Evolutionary conservation across 306 rosid genomes (phyloP), one percentile per base, ranked within the genome.

Genomic region (Trifolium dubium): DNA sequence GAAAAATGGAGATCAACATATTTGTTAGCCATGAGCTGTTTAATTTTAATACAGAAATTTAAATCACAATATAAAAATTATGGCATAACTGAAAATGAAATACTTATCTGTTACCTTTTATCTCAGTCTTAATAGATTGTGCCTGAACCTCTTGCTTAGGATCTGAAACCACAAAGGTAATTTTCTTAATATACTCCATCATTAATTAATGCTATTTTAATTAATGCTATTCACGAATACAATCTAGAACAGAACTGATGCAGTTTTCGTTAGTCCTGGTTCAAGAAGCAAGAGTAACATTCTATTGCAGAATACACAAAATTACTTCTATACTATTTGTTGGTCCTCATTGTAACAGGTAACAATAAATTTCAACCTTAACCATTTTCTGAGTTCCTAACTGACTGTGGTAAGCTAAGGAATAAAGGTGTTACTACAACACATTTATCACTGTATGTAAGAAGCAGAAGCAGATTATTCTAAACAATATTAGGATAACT

Each of bases 31-130:
- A 30, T 12, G n/a, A 31, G 47, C 65, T 29, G 69, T 40, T 47
- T 30, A 62, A 18, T 50, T 80, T 71, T 14, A 30, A 68, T 71
- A 65, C 19, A 59, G 50, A 1, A 51, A 81, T 43, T 12, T 10
- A 67, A 72, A 54, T 11, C 47, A 75, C 47, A 79, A 34, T 8
- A 78, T 30, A 39, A 29, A 32, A 4, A 70, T 61, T 63, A 59
- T 7, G 6, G 47, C 60, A 54, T 50, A 34, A 62, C 71, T 28
- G 47, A 47, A 64, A 75, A 55, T 9, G 29, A 61, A 62, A 71
- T 37, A 70, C 43, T 49, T 37, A 53, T 28, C 11, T 29, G 10
- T n/a, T 63, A 89, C 98, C 96, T 84, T 82, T 89, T 44, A 76
- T 83, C 73, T 85, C 91, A 76, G 82, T 75, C 43, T 73, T 84